phyloP scores from a whole-genome alignment of 139 green algal genomes.

The Chlamydomonas applanata region DNA sequence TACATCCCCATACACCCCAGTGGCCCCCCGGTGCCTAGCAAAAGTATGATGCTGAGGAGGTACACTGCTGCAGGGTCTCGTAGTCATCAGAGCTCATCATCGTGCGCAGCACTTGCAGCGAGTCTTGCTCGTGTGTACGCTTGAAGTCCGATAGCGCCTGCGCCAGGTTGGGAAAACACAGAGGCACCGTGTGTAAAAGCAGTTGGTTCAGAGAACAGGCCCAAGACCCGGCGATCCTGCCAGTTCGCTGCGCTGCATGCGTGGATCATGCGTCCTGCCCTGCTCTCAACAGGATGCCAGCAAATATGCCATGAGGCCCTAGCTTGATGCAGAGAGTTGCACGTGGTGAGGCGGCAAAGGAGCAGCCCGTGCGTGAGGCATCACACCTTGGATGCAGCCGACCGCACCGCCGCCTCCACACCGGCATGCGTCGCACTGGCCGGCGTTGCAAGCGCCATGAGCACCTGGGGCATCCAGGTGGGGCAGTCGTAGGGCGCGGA shows the following conservation, averaged over 20 bases:
- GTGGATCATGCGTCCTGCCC: too few relatives aligned
- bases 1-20: too few relatives aligned
- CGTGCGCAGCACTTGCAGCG: slow-evolving; percentile 49
- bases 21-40: too few relatives aligned
- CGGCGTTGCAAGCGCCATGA: slow-evolving; percentile 65
- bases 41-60: slow-evolving; percentile 72
- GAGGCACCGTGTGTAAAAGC: neutral
- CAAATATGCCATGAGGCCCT: too few relatives aligned
- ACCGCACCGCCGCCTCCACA: slow-evolving; percentile 10
- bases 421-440: slow-evolving; percentile 13
- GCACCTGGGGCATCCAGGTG: slow-evolving; percentile 74
- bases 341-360: too few relatives aligned
- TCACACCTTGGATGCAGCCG: slow-evolving; percentile 38
- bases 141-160: slow-evolving; percentile 28
- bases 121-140: slow-evolving; percentile 30
- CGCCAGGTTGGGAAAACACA: neutral
- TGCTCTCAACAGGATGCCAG: too few relatives aligned
- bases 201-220: too few relatives aligned
- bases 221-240: too few relatives aligned
- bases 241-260: too few relatives aligned
- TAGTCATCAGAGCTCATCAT: slow-evolving; percentile 67
- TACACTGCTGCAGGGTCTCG: slow-evolving; percentile 73
- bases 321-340: too few relatives aligned
- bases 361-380: neutral
- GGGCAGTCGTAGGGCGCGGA: slow-evolving; percentile 84